These are phyloP conservation scores for Xanthoconium purpureum DNA, from an alignment of 768 basidiomycete species.

Conservation along the genomic window DNA sequence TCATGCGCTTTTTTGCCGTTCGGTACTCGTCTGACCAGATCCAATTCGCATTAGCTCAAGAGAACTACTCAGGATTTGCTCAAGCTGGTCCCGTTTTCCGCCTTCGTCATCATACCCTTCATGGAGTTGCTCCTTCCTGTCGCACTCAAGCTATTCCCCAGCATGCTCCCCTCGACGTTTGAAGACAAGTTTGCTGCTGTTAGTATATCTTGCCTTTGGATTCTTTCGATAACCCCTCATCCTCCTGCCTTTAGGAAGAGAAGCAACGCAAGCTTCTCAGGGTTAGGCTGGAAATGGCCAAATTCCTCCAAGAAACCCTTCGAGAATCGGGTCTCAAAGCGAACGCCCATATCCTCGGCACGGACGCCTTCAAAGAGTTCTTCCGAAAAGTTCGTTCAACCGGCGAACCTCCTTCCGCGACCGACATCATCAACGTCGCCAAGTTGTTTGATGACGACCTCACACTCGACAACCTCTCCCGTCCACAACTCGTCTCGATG, in stretches of 20 bases:
- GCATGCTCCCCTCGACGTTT: constrained; percentile 97
- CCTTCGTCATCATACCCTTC: constrained; percentile 94
- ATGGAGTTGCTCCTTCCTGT: constrained; percentile 97
- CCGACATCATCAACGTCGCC: constrained; percentile 91
- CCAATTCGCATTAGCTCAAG: constrained; percentile 54
- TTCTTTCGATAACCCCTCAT: neutral
- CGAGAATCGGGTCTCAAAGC: constrained; percentile 92
- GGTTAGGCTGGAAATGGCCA: constrained; percentile 96
- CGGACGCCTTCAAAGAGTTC: constrained; percentile 97
- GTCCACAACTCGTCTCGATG: constrained; percentile 98
- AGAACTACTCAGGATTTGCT: constrained; percentile 92
- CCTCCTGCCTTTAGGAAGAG: constrained; percentile 63
- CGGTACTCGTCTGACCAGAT: constrained; percentile 2
- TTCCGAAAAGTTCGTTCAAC: constrained; percentile 98
- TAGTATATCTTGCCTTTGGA: constrained; percentile 21
- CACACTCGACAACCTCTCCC: constrained; percentile 94
- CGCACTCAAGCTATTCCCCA: constrained; percentile 95
- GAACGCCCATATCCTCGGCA: constrained; percentile 88
- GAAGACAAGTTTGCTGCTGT: constrained; percentile 96
- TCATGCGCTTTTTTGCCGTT: neutral
- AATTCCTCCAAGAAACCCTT: constrained; percentile 97
- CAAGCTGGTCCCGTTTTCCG: constrained; percentile 91
- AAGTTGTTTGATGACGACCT: constrained; percentile 97
- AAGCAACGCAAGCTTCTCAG: constrained; percentile 94
- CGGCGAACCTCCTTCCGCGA: constrained; percentile 85